Conservation (phyloP, 208 protist genomes). For the Leptomonas seymouri region DNA sequence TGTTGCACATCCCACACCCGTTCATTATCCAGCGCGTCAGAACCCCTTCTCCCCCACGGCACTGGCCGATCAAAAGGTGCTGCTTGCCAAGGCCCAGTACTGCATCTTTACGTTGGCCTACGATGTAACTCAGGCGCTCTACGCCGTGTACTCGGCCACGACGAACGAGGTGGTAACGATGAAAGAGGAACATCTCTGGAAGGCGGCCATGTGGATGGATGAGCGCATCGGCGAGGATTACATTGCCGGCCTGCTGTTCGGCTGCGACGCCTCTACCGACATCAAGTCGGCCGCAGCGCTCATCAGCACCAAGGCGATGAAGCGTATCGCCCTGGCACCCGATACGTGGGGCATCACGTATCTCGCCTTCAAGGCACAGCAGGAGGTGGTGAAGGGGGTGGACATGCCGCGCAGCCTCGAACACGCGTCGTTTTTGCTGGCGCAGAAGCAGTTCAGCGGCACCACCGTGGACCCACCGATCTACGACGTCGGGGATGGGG, state of each 20-base stretch:
- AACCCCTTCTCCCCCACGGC: conserved; percentile 49
- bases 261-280: conserved; percentile 42
- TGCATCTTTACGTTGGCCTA: conserved; percentile 79
- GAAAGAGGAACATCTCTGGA: conserved; percentile 66
- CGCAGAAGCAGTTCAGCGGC: conserved; percentile 52
- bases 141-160: conserved; percentile 79
- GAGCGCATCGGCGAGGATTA: conserved; percentile 79
- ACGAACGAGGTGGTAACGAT: conserved; percentile 73
- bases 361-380: conserved; percentile 78
- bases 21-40: conserved; percentile 54
- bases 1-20: not conserved
- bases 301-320: conserved; percentile 64
- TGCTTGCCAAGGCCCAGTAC: conserved; percentile 84
- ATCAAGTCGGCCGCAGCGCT: conserved; percentile 50
- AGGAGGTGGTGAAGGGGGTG: conserved; percentile 79
- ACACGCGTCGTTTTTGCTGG: conserved; percentile 77
- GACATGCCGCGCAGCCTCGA: conserved; percentile 75
- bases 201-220: conserved; percentile 84
- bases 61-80: conserved; percentile 48
- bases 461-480: conserved; percentile 46
- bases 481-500: conserved; percentile 56
- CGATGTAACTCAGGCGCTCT: conserved; percentile 35
- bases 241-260: conserved; percentile 86
- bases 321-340: conserved; percentile 65
- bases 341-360: conserved; percentile 88